Base-by-base conservation (phyloP, 2,329 filamentous ascomycete genomes). In the Alternaria gaisen region DNA sequence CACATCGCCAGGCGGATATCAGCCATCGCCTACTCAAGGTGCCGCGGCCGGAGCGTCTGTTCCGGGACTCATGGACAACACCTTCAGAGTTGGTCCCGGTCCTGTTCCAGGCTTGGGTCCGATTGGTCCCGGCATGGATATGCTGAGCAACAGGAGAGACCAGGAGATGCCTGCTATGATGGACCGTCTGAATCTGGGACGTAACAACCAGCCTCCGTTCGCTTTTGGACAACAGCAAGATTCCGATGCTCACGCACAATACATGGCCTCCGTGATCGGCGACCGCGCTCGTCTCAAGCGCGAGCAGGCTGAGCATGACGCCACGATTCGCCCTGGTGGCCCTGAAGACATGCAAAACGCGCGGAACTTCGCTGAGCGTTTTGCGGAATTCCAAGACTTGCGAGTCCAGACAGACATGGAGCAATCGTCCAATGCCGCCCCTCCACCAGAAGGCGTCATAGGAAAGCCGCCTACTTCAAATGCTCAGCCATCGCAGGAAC, bases 311-410 rank as follows among this genome's bases (percentile, higher is more conserved):
- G 83, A 87, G 58, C 85, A 85, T 64, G 83, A 85, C 60, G 73
- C 76, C 50, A 55, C 73, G 40, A 80, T 82, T 42, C 71, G 73
- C 26, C 60, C 63, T 5, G 66, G 65, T 11, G 62, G 66, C 20
- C 69, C 71, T 50, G 73, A 77, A n/a, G 73, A 76, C 5, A 22
- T 41, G 24, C 73, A 75, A 53, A 63, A 71, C 48, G 65, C 72
- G 8, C 72, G 86, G 69, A 81, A 80, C 30, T 83, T 83, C 52
- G 84, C 85, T 63, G 91, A 92, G 47, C 89, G 94, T 46, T 84
- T 97, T 20, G 88, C 91, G 67, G 90, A 97, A 74, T 97, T 97
- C 75, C 88, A 96, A 70, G 87, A 90, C 30, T 81, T 95, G 51
- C 87, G 91, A 68, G 86, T 90, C n/a, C 87, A 91, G 72, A 87